Conservation (phyloP, 305 asterid genomes). For the Fraxinus sp. region DNA sequence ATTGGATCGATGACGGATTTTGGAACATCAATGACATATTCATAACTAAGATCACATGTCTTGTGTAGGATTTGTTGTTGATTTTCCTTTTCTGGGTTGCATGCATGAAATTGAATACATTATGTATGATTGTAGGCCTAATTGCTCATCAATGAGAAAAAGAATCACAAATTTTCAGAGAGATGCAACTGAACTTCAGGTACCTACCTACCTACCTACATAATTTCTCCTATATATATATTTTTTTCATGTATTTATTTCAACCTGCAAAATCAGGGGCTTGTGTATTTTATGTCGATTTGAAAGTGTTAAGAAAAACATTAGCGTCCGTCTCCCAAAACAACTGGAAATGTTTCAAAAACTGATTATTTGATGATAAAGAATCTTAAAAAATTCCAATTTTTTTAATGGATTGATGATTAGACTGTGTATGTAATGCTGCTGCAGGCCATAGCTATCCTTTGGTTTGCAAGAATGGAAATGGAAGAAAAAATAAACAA, state of each 20-base stretch:
- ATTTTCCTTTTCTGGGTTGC: no score
- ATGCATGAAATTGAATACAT: no score
- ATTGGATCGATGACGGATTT: background rate
- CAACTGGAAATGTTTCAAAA: background rate
- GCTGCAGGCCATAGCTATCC: conserved; percentile 13
- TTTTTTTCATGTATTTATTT: no score
- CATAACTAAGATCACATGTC: no score
- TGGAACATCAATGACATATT: background rate
- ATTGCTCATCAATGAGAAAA: background rate
- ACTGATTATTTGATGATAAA: background rate
- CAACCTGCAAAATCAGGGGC: background rate
- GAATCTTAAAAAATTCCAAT: no score
- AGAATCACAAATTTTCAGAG: conserved; percentile 4
- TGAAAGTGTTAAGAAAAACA: background rate
- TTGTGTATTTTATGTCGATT: background rate
- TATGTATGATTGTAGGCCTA: no score
- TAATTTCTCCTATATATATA: no score
- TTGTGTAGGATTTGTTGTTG: no score
- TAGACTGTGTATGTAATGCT: no score
- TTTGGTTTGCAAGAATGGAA: conserved; percentile 23
- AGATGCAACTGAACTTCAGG: conserved; percentile 20
- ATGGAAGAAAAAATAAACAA: conserved; percentile 2
- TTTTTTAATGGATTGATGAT: no score
- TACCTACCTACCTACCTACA: no score
- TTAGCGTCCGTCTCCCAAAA: no score